Percentiles rank a stretch among this genome's conserved stretches.
phyloP scores from a whole-genome alignment of 176 grass and related monocot genomes.

The Thinopyrum elongatum region DNA sequence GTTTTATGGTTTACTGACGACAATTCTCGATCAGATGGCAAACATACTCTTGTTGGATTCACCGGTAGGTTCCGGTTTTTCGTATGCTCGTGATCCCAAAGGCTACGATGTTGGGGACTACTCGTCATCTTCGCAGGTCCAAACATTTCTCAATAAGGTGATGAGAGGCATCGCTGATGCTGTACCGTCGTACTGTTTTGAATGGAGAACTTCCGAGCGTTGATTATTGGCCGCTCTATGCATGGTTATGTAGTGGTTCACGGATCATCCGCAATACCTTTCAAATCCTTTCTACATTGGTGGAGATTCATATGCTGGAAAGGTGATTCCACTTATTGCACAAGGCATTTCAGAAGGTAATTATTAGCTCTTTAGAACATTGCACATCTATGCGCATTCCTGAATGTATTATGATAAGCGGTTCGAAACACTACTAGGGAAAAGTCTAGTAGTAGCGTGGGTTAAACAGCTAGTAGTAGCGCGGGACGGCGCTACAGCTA shows the following conservation, averaged over 20 bases:
- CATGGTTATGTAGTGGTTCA: conserved; percentile 40
- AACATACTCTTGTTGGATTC: conserved; percentile 62
- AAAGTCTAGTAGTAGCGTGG: no score
- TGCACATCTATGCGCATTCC: background rate
- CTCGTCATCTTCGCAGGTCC: conserved; percentile 35
- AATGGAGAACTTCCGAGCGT: background rate
- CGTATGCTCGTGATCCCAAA: conserved; percentile 33
- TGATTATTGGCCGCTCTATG: background rate
- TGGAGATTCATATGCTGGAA: conserved; percentile 64
- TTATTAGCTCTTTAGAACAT: background rate
- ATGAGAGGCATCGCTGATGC: background rate
- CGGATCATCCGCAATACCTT: conserved; percentile 35
- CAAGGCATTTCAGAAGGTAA: conserved; percentile 55
- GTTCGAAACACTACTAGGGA: no score
- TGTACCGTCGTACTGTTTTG: background rate
- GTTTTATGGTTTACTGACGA: background rate
- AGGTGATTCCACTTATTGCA: conserved; percentile 36
- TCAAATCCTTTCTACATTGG: conserved; percentile 56
- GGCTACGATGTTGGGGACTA: conserved; percentile 52
- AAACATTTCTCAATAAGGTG: conserved; percentile 57
- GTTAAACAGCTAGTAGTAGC: no score
- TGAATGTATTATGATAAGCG: background rate
- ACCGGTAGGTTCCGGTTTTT: conserved; percentile 64
- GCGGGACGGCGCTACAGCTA: no score
- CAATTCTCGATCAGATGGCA: background rate